Conservation (phyloP, 805 yeast genomes). For the Nakazawaea anatomiae region DNA sequence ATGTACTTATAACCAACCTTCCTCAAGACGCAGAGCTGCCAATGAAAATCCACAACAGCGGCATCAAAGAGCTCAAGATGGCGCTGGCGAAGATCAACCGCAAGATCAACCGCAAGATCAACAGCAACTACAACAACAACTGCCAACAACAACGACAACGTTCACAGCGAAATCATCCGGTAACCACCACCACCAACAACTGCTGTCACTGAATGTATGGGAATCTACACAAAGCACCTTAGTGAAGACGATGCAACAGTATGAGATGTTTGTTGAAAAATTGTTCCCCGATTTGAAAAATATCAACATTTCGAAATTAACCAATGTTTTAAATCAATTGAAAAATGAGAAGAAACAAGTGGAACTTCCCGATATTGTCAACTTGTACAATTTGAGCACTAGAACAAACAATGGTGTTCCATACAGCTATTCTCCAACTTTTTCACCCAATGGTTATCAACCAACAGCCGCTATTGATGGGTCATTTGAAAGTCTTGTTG, state of each 20-base stretch:
- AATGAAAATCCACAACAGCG: slow-evolving; percentile 13
- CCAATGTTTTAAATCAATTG: slow-evolving; percentile 16
- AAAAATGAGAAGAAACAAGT: slow-evolving; percentile 5
- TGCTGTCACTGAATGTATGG: neutral
- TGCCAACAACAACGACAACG: neutral
- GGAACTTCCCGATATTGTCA: slow-evolving; percentile 1
- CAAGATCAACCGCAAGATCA: neutral
- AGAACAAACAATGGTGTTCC: slow-evolving; percentile 21
- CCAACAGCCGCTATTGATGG: slow-evolving; percentile 28
- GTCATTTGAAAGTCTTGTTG: slow-evolving; percentile 29
- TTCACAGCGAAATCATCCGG: too few relatives aligned
- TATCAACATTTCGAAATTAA: slow-evolving; percentile 31
- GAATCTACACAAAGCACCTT: neutral
- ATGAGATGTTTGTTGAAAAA: slow-evolving; percentile 6
- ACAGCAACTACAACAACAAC: slow-evolving; percentile 1
- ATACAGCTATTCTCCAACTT: slow-evolving; percentile 6
- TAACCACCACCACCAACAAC: too few relatives aligned
- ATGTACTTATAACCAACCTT: slow-evolving; percentile 81
- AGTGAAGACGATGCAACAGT: neutral
- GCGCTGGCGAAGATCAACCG: too few relatives aligned
- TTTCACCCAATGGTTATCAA: slow-evolving; percentile 10
- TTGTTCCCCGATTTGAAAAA: slow-evolving; percentile 8
- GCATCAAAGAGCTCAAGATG: neutral
- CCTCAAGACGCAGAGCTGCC: slow-evolving; percentile 40
- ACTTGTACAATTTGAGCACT: slow-evolving; percentile 15